These are phyloP conservation scores for Cladosporium velox DNA, from an alignment of 2,329 filamentous ascomycete species.

Conservation along the genomic window DNA sequence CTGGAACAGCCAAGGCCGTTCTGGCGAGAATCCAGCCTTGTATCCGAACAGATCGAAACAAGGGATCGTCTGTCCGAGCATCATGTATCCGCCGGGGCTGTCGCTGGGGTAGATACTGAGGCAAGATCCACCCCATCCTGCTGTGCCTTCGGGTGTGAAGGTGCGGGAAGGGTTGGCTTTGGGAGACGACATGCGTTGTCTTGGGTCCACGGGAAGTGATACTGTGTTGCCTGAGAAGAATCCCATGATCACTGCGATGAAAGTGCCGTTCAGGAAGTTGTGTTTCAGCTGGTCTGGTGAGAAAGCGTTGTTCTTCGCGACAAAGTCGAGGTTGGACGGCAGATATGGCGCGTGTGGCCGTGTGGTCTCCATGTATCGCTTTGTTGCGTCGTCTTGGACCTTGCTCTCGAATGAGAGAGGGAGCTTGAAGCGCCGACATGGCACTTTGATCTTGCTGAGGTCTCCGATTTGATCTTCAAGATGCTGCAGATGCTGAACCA, in stretches of 20 bases:
- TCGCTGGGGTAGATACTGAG: conserved; percentile 59
- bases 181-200: conserved; percentile 55
- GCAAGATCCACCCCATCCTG: conserved; percentile 58
- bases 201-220: conserved; percentile 55
- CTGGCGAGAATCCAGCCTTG: conserved; percentile 51
- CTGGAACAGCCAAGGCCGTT: conserved; percentile 57
- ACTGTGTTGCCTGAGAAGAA: conserved; percentile 59
- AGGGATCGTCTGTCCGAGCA: conserved; percentile 49
- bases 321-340: conserved; percentile 63
- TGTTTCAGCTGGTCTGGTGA: conserved; percentile 51
- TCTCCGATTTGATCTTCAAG: conserved; percentile 48
- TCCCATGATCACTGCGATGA: conserved; percentile 57
- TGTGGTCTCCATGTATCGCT: conserved; percentile 64
- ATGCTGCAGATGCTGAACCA: conserved; percentile 42
- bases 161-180: conserved; percentile 60
- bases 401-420: conserved; percentile 48
- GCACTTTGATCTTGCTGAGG: conserved; percentile 44
- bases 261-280: conserved; percentile 53
- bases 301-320: conserved; percentile 58
- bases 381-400: conserved; percentile 53
- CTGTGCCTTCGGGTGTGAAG: conserved; percentile 58
- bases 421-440: conserved; percentile 46
- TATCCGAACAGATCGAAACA: conserved; percentile 57
- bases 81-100: conserved; percentile 55
- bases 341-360: conserved; percentile 63